Percentiles rank a stretch among this genome's conserved stretches.
phyloP scores from a whole-genome alignment of 2,329 filamentous ascomycete genomes.

The Botrytis paeoniae region DNA sequence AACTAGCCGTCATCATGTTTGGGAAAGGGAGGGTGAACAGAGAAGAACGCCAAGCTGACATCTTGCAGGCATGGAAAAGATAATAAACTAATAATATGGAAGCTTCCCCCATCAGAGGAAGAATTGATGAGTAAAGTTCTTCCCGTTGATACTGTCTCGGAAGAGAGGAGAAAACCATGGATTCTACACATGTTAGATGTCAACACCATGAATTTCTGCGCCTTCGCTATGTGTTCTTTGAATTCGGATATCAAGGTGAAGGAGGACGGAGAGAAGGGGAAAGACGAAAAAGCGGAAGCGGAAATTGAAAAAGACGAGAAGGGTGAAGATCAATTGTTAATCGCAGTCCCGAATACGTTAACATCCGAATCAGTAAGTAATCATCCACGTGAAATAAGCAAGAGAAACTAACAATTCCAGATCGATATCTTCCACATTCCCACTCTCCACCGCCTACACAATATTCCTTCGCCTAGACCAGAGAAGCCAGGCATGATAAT shows the following conservation, averaged over 20 bases:
- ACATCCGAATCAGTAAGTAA: slow-evolving; percentile 63
- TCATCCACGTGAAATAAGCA: slow-evolving; percentile 22
- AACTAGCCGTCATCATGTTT: neutral
- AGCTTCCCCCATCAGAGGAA: slow-evolving; percentile 61
- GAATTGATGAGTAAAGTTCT: slow-evolving; percentile 61
- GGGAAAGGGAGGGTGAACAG: no score
- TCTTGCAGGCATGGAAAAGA: slow-evolving; percentile 78
- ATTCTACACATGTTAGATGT: slow-evolving; percentile 79
- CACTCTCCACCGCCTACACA: slow-evolving; percentile 64
- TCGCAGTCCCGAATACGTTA: slow-evolving; percentile 79
- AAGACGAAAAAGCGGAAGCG: neutral
- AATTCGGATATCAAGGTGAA: no score
- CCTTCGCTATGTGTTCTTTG: slow-evolving; percentile 53
- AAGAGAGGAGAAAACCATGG: slow-evolving; percentile 67
- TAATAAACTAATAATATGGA: slow-evolving; percentile 83
- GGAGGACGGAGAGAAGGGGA: neutral
- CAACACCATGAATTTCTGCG: slow-evolving; percentile 94
- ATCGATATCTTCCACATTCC: slow-evolving; percentile 86
- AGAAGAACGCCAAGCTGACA: slow-evolving; percentile 5
- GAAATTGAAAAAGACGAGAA: neutral
- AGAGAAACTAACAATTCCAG: slow-evolving; percentile 34
- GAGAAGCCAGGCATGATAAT: slow-evolving; percentile 78
- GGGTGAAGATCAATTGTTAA: slow-evolving; percentile 48
- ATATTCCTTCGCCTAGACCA: slow-evolving; percentile 45
- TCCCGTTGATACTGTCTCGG: slow-evolving; percentile 61